Conservation (phyloP, 306 rosid species). For the Pterocarpus macrocarpus region DNA sequence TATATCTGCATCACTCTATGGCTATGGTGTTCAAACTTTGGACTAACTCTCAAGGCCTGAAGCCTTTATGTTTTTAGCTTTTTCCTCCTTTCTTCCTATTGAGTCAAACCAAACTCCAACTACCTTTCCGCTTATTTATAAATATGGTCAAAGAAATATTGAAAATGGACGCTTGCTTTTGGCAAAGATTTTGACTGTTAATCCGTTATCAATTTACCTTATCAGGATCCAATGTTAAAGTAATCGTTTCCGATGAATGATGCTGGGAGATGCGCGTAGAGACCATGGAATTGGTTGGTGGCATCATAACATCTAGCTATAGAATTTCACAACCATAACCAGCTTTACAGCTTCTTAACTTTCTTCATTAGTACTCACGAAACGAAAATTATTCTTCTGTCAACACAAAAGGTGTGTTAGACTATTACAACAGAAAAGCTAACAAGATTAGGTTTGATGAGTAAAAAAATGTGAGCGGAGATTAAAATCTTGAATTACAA, state of each 20-base stretch:
- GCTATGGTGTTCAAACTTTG: conserved; percentile 39
- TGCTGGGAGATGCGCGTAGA: not conserved
- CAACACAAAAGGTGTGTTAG: too few species aligned
- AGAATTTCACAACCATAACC: not conserved
- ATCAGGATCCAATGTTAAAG: conserved; percentile 52
- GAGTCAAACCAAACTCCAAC: conserved; percentile 72
- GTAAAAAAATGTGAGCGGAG: too few species aligned
- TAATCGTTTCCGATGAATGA: not conserved
- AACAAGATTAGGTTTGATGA: too few species aligned
- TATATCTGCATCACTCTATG: conserved; percentile 8
- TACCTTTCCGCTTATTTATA: conserved; percentile 44
- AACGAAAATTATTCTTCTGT: not conserved
- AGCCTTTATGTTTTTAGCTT: conserved; percentile 25
- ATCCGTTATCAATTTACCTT: not conserved
- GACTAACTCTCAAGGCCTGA: conserved; percentile 21
- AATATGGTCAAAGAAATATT: conserved; percentile 64
- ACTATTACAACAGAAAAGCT: too few species aligned
- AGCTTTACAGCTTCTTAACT: conserved; percentile 14
- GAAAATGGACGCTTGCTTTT: conserved; percentile 58
- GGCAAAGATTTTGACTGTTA: conserved; percentile 25
- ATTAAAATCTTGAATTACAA: too few species aligned
- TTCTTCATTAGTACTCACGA: not conserved
- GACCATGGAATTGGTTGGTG: conserved; percentile 22
- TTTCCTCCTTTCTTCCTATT: conserved; percentile 33
- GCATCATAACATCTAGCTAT: conserved; percentile 13